Conservation (phyloP, 768 basidiomycete genomes). For the Mrakia blollopis region DNA sequence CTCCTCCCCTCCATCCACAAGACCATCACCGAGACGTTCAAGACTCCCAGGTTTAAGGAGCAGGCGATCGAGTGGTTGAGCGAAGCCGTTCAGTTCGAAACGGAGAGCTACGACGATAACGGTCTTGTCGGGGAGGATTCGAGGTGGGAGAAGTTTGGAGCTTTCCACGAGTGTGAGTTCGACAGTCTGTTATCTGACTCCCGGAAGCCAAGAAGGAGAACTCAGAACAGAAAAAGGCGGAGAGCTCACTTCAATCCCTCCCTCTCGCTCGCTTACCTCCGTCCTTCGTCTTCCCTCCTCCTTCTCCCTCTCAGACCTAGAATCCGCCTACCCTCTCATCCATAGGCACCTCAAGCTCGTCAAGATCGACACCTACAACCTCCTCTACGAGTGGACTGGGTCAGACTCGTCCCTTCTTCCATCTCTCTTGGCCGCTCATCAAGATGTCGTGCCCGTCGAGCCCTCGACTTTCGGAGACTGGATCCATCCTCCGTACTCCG, state of each 20-base stretch:
- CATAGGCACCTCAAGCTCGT: slow-evolving; percentile 58
- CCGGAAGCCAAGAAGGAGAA: too few species aligned
- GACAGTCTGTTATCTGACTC: background rate
- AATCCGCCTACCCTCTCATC: slow-evolving; percentile 58
- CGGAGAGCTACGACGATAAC: slow-evolving; percentile 20
- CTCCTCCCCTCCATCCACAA: background rate
- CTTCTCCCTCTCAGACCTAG: slow-evolving; percentile 44
- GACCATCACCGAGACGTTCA: background rate
- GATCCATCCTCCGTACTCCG: slow-evolving; percentile 9
- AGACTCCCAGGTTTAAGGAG: slow-evolving; percentile 47
- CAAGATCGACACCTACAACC: slow-evolving; percentile 69
- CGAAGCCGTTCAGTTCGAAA: slow-evolving; percentile 49
- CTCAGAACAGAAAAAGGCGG: too few species aligned
- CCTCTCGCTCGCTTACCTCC: background rate
- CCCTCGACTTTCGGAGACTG: slow-evolving; percentile 35
- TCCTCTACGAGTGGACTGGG: slow-evolving; percentile 69
- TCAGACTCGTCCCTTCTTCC: slow-evolving; percentile 60
- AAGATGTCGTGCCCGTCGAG: slow-evolving; percentile 43
- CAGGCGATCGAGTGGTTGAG: slow-evolving; percentile 51
- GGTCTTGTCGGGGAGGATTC: slow-evolving; percentile 12
- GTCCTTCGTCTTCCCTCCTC: background rate
- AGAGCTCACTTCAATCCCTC: too few species aligned
- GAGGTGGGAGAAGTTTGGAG: slow-evolving; percentile 53
- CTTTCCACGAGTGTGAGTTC: slow-evolving; percentile 49
- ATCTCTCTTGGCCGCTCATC: slow-evolving; percentile 49